Evolutionary conservation across 1,284 basidiomycete genomes (phyloP).

Genomic region (Ustilago sp.): DNA sequence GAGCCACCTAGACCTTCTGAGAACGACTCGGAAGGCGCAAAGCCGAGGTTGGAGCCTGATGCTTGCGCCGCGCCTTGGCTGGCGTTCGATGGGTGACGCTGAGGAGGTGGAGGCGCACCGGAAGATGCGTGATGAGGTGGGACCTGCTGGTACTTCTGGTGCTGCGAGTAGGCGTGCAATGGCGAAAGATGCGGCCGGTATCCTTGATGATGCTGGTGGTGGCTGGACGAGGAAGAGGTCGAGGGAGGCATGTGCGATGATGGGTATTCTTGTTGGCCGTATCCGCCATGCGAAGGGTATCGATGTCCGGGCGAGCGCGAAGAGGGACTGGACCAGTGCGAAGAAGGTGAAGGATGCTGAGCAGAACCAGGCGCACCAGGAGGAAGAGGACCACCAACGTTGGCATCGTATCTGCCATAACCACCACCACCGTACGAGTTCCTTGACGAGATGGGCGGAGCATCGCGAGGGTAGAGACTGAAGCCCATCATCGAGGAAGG

Average conservation of each 20-base stretch:
- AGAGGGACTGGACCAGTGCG: slow-evolving; percentile 43
- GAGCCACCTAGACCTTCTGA: slow-evolving; percentile 41
- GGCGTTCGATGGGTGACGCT: slow-evolving; percentile 29
- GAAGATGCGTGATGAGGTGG: slow-evolving; percentile 23
- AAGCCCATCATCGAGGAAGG: slow-evolving; percentile 25
- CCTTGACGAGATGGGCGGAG: slow-evolving; percentile 19
- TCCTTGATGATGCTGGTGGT: slow-evolving; percentile 31
- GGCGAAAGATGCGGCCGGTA: slow-evolving; percentile 35
- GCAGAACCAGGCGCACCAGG: slow-evolving; percentile 16
- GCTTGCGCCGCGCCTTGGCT: slow-evolving; percentile 2
- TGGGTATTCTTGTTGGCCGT: slow-evolving; percentile 33
- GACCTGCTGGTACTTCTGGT: slow-evolving; percentile 27
- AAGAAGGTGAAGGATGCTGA: slow-evolving; percentile 39
- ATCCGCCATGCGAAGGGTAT: slow-evolving; percentile 35
- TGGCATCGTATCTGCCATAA: slow-evolving; percentile 30
- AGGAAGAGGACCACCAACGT: slow-evolving; percentile 1
- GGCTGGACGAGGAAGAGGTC: slow-evolving; percentile 13
- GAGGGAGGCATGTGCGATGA: slow-evolving; percentile 18
- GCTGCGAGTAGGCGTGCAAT: slow-evolving; percentile 22
- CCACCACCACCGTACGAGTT: slow-evolving; percentile 34
- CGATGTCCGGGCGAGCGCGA: slow-evolving; percentile 35
- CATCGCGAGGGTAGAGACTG: slow-evolving; percentile 43
- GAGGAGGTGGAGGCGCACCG: slow-evolving; percentile 9
- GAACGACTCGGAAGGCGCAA: slow-evolving; percentile 25
- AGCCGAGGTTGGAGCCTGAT: slow-evolving; percentile 27